Evolutionary conservation across 164 flowering plant genomes (phyloP), one percentile per base, ranked within the genome.

Genomic region (Santalum album): DNA sequence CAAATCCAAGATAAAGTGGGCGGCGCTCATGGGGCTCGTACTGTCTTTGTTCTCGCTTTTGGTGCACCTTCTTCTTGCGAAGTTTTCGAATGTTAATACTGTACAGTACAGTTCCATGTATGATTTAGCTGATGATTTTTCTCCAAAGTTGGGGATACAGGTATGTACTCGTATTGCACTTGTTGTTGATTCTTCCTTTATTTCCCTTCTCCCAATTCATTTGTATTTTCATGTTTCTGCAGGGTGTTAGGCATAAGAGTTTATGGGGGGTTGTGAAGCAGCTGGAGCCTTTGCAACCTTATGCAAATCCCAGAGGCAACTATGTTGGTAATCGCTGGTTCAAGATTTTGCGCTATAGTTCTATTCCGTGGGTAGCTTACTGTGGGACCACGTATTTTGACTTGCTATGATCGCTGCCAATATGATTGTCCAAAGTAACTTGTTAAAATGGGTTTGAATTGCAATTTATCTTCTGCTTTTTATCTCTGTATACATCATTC

Each of bases 1-100:
- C 72, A 83, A 69, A 74, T 84, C 98, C 12, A 88, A 75, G 71
- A 78, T 88, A 51, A 91, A 88, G 74, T 78, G 85, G 88, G 78
- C 77, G 0, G 90, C 88, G 20, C 70, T 88, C 10, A 62, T 74
- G 5, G 89, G 84, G 27, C 66, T 86, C 3, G 67, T 77, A 10
- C 59, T 91, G 25, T 91, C 98, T 5, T 60, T 79, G 59, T 49
- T 67, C 10, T 88, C 96, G 34, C 64, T 91, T 42, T 36, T 83
- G 44, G 74, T 79, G 40, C 95, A 88, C 59, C 84, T 91, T 56
- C 75, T 79, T 49, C 78, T 91, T 19, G 91, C 96, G 6, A 84
- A 75, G 55, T 70, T 63, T 65, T 83, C 91, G 0, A 73, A 67
- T 54, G 76, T 62, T 4, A 72, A 73, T 59, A 59, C 81, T 29